phyloP scores from a whole-genome alignment of 345 rosid genomes.

The Orychophragmus violaceus region DNA sequence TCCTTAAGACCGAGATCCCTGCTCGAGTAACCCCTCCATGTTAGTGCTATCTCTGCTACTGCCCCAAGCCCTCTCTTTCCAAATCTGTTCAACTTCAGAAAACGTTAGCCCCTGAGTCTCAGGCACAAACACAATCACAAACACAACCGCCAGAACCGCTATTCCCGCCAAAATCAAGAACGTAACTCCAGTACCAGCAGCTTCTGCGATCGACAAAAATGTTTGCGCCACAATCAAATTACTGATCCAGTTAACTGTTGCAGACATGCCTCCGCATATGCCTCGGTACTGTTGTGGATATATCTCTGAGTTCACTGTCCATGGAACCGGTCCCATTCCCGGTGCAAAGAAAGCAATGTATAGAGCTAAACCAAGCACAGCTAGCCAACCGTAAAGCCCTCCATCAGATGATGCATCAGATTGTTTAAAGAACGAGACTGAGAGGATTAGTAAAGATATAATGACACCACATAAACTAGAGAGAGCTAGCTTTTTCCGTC shows the following conservation, averaged over 20 bases:
- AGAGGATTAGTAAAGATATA: conserved; percentile 55
- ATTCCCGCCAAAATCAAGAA: conserved; percentile 80
- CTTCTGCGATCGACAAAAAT: conserved; percentile 62
- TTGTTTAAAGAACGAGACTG: conserved; percentile 58
- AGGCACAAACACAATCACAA: conserved; percentile 61
- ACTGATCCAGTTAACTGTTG: conserved; percentile 86
- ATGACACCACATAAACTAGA: conserved; percentile 80
- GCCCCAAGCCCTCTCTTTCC: conserved; percentile 75
- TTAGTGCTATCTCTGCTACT: conserved; percentile 27
- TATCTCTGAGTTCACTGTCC: conserved; percentile 93
- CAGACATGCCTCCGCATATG: conserved; percentile 94
- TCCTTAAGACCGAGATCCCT: conserved; percentile 29
- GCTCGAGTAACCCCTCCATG: conserved; percentile 44
- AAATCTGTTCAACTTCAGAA: conserved; percentile 72
- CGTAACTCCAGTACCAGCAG: conserved; percentile 58
- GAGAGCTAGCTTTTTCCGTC: conserved; percentile 70
- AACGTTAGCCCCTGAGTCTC: conserved; percentile 92
- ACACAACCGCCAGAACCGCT: conserved; percentile 52
- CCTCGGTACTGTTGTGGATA: conserved; percentile 88
- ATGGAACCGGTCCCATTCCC: conserved; percentile 99
- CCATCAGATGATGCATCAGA: conserved; percentile 40
- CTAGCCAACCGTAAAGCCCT: conserved; percentile 62
- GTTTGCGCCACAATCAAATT: conserved; percentile 75
- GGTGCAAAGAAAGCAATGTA: conserved; percentile 91
- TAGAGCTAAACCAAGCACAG: conserved; percentile 65